Conservation (phyloP, 345 rosid species). For the Eucalyptus marginata region DNA sequence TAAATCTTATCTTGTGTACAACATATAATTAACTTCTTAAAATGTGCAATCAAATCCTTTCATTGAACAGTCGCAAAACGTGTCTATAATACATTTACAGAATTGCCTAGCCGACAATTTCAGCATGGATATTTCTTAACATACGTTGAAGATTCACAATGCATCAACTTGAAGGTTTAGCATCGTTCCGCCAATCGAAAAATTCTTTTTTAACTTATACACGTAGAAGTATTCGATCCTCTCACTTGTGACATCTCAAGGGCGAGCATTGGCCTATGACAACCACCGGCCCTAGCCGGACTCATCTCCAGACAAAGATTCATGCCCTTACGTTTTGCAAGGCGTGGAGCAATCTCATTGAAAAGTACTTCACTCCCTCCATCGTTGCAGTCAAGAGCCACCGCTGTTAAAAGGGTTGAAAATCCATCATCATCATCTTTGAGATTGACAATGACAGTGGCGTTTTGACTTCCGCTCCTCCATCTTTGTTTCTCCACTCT, state of each 20-base stretch:
- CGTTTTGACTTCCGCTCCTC: neutral
- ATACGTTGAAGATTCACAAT: neutral
- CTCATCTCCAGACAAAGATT: neutral
- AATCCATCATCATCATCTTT: neutral
- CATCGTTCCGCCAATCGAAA: neutral
- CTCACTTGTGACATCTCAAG: neutral
- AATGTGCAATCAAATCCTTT: neutral
- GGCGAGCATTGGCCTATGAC: neutral
- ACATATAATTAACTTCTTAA: neutral
- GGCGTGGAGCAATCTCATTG: neutral
- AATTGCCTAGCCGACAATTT: neutral
- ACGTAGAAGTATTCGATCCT: accelerated
- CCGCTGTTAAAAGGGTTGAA: neutral
- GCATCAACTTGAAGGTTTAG: neutral
- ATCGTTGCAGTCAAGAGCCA: neutral
- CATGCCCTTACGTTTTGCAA: neutral
- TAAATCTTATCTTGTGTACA: neutral
- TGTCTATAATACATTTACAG: accelerated
- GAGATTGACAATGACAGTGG: neutral
- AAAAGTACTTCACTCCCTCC: neutral
- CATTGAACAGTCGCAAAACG: neutral
- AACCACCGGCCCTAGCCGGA: neutral
- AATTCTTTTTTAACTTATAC: neutral
- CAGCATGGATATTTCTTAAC: neutral
- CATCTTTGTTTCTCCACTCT: neutral